phyloP scores from a whole-genome alignment of 202 grass and related monocot species.

The Musa balbisiana region DNA sequence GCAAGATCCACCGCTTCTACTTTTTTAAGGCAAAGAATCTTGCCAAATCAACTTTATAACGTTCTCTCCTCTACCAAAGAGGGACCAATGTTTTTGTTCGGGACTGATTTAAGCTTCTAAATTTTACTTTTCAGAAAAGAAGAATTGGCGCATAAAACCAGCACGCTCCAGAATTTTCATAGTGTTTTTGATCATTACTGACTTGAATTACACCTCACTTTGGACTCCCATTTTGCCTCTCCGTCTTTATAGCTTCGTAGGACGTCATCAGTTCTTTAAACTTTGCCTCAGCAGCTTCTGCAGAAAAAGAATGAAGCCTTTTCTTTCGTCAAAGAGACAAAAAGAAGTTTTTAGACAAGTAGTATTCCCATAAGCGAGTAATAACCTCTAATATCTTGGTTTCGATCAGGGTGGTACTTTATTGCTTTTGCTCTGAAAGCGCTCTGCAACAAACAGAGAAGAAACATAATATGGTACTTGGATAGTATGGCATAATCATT shows the following conservation, averaged over 20 bases:
- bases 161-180: too few relatives aligned
- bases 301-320: neutral
- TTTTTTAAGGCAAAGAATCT: too few relatives aligned
- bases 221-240: conserved; percentile 36
- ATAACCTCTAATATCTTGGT: conserved; percentile 77
- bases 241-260: conserved; percentile 75
- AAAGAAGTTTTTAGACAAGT: neutral
- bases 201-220: neutral
- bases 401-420: conserved; percentile 95
- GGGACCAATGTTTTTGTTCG: too few relatives aligned
- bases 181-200: neutral
- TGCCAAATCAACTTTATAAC: too few relatives aligned
- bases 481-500: neutral
- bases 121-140: too few relatives aligned
- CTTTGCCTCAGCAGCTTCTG: conserved; percentile 72
- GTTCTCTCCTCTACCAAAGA: too few relatives aligned
- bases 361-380: neutral
- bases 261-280: conserved; percentile 88
- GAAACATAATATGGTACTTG: neutral
- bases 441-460: conserved; percentile 42
- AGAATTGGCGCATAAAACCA: too few relatives aligned
- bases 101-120: too few relatives aligned
- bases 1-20: too few relatives aligned
- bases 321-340: neutral
- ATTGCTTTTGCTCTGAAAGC: conserved; percentile 97